A percentile compares a stretch with the other conserved stretches of the same genome.
Conservation (phyloP, 148 eudicot species). For the Arctostaphylos glauca region DNA sequence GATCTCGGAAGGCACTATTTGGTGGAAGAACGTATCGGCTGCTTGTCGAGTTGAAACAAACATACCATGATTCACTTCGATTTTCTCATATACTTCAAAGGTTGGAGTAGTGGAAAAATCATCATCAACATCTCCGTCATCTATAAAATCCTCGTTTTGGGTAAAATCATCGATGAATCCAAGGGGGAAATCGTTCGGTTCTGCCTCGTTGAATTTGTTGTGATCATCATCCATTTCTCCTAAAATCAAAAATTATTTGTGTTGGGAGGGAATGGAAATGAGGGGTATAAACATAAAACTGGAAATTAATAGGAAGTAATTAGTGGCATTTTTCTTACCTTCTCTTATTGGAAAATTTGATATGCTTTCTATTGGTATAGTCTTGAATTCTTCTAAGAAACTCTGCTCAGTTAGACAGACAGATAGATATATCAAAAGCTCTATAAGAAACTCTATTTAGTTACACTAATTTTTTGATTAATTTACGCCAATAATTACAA, state of each 20-base stretch:
- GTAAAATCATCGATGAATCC: slow-evolving; percentile 34
- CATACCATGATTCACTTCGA: slow-evolving; percentile 57
- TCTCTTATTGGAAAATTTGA: slow-evolving; percentile 36
- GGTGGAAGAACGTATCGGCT: slow-evolving; percentile 67
- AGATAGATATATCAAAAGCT: slow-evolving; percentile 5
- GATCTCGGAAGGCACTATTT: slow-evolving; percentile 59
- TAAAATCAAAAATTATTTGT: slow-evolving; percentile 8
- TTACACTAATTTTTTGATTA: no score
- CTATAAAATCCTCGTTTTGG: slow-evolving; percentile 39
- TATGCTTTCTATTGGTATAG: slow-evolving; percentile 48
- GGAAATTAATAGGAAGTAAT: neutral
- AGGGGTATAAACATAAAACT: neutral
- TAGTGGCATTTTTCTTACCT: slow-evolving; percentile 22
- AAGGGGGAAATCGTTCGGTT: neutral
- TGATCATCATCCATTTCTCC: slow-evolving; percentile 27
- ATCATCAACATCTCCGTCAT: slow-evolving; percentile 34
- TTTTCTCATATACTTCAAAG: slow-evolving; percentile 55
- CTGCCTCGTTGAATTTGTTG: slow-evolving; percentile 19
- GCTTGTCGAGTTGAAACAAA: slow-evolving; percentile 60
- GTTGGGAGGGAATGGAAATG: neutral
- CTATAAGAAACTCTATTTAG: neutral
- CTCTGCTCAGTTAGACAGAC: slow-evolving; percentile 29
- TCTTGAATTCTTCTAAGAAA: slow-evolving; percentile 40
- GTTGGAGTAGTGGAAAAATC: slow-evolving; percentile 53
- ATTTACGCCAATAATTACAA: no score